phyloP scores from a whole-genome alignment of 441 rosid species.

The Bruguiera hainesii region DNA sequence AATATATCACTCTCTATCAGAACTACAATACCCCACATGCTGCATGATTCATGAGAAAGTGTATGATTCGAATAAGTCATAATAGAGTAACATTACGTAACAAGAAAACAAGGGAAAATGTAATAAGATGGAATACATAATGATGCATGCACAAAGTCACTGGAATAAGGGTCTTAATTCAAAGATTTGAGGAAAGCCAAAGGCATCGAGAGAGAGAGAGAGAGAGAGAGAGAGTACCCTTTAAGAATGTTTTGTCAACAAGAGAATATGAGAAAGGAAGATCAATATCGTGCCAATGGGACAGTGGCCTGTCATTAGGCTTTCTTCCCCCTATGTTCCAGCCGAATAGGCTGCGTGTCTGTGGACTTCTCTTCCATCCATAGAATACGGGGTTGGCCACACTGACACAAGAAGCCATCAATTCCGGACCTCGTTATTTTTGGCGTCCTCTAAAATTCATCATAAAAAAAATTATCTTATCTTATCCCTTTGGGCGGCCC shows the following conservation, averaged over 20 bases:
- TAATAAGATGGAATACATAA: too few species aligned
- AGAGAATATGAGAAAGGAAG: conserved; percentile 71
- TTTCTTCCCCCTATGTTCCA: conserved; percentile 56
- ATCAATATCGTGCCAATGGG: conserved; percentile 45
- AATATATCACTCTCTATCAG: not conserved
- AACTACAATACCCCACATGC: too few species aligned
- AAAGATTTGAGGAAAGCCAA: not conserved
- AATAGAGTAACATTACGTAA: too few species aligned
- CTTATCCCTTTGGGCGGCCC: not conserved
- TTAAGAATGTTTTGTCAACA: conserved; percentile 59
- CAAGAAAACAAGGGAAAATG: too few species aligned
- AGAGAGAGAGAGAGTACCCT: conserved; percentile 34
- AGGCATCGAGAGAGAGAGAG: not conserved
- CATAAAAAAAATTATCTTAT: not conserved
- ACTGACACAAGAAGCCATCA: conserved; percentile 49
- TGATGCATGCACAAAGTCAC: not conserved
- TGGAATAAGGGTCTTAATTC: not conserved
- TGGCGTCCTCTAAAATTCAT: not conserved
- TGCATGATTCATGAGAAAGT: too few species aligned
- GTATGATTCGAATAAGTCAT: not conserved
- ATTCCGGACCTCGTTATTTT: too few species aligned
- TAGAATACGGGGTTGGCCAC: conserved; percentile 33
- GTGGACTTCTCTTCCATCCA: conserved; percentile 31
- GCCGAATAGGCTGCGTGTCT: conserved; percentile 38
- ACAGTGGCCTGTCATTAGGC: conserved; percentile 32